phyloP scores from a whole-genome alignment of 2,329 filamentous ascomycete genomes.

The Boeremia exigua region DNA sequence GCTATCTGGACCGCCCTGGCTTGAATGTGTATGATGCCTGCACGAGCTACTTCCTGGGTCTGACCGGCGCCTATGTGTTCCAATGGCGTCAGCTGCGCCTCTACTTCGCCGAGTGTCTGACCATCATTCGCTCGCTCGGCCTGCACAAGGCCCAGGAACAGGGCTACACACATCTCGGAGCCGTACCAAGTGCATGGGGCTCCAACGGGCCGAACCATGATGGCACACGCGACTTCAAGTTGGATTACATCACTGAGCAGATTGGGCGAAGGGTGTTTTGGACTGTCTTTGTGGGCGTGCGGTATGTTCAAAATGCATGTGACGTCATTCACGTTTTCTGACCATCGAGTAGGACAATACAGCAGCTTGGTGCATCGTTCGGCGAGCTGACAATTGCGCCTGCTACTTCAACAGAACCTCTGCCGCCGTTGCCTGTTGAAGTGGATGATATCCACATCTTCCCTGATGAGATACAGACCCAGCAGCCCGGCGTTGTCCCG shows the following conservation, averaged over 20 bases:
- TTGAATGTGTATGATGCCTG: constrained; percentile 68
- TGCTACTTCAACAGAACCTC: constrained; percentile 74
- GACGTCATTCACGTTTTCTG: constrained; percentile 60
- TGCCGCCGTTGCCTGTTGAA: constrained; percentile 80
- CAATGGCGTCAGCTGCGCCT: constrained; percentile 71
- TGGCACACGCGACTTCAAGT: constrained; percentile 44
- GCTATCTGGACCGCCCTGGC: constrained; percentile 60
- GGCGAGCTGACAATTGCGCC: constrained; percentile 77
- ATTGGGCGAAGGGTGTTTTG: constrained; percentile 75
- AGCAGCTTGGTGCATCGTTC: constrained; percentile 75
- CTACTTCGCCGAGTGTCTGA: constrained; percentile 75
- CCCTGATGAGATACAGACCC: constrained; percentile 71
- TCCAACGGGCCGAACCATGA: constrained; percentile 47
- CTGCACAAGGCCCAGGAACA: constrained; percentile 63
- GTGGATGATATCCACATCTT: constrained; percentile 85
- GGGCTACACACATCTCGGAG: constrained; percentile 47
- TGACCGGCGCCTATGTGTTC: constrained; percentile 71
- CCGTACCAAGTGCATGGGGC: constrained; percentile 41
- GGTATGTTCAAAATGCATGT: constrained; percentile 62
- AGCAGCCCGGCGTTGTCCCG: constrained; percentile 71
- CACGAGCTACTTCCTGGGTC: constrained; percentile 76
- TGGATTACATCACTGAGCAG: constrained; percentile 56
- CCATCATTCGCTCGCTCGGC: constrained; percentile 71
- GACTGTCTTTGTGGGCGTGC: constrained; percentile 76
- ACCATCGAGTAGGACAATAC: constrained; percentile 66